phyloP scores from a whole-genome alignment of 805 yeast genomes.

The Geotrichum ghanense region DNA sequence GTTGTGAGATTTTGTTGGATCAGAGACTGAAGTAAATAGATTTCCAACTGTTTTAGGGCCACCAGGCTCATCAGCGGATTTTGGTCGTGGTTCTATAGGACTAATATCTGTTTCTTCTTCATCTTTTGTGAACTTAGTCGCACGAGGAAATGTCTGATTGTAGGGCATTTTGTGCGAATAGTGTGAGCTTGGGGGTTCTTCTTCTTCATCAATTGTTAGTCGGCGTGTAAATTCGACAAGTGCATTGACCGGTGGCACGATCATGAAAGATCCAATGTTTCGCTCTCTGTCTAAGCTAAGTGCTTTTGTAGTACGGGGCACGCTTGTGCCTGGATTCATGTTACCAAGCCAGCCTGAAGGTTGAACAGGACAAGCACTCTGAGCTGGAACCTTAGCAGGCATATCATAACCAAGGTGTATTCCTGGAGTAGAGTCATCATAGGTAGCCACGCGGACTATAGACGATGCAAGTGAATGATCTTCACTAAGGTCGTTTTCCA shows the following conservation, averaged over 20 bases:
- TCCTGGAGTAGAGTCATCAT: neutral
- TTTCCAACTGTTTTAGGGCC: neutral
- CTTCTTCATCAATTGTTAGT: neutral
- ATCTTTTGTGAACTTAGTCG: no score
- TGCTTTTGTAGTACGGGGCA: neutral
- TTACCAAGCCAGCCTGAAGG: neutral
- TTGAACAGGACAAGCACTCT: neutral
- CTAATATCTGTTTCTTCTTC: no score
- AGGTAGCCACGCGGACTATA: neutral
- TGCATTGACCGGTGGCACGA: neutral
- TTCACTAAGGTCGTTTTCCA: neutral
- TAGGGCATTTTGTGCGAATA: neutral
- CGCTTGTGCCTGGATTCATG: neutral
- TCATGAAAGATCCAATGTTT: neutral
- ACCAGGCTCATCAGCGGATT: neutral
- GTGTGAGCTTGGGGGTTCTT: neutral
- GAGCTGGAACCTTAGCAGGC: neutral
- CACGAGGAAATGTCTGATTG: neutral
- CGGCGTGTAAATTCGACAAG: neutral
- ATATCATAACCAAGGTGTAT: neutral
- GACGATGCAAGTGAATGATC: neutral
- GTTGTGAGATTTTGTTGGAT: neutral
- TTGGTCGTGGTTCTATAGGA: neutral
- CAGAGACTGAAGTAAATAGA: neutral
- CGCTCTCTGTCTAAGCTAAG: neutral